A percentile compares a stretch with the other conserved stretches of the same genome.
Evolutionary conservation across 2,329 filamentous ascomycete species (phyloP).

Genomic region (Stenocarpella maydis): DNA sequence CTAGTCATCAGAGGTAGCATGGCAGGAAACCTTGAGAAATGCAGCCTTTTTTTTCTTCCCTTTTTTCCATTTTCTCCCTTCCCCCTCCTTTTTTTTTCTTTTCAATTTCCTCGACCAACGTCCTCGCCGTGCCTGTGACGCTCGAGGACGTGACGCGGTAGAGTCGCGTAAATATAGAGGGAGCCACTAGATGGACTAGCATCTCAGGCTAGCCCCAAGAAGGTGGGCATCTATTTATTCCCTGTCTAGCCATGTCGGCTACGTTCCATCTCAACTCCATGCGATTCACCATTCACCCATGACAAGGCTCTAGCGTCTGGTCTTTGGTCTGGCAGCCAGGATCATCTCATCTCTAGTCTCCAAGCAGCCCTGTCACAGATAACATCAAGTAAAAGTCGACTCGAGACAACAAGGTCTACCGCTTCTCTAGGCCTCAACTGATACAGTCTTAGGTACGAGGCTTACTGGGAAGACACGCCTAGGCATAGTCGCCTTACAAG

Average conservation of each 20-base stretch:
- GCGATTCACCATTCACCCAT: background rate
- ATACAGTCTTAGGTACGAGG: background rate
- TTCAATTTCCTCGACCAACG: background rate
- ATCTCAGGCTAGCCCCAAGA: slow-evolving; percentile 12
- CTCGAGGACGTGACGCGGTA: slow-evolving; percentile 28
- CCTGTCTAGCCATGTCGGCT: background rate
- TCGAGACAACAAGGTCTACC: slow-evolving; percentile 13
- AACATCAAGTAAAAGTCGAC: background rate
- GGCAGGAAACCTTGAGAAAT: too few relatives aligned
- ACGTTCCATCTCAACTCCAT: background rate
- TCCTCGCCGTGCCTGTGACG: background rate
- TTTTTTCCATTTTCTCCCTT: too few relatives aligned
- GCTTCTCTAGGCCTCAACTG: background rate
- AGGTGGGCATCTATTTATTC: background rate
- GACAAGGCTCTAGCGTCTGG: background rate
- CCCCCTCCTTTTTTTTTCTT: background rate
- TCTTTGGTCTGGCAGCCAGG: background rate
- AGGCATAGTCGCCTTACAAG: background rate
- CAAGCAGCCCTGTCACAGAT: background rate
- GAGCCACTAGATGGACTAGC: background rate
- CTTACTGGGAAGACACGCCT: background rate
- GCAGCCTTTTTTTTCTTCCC: background rate
- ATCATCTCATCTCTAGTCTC: background rate
- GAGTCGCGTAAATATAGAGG: slow-evolving; percentile 26
- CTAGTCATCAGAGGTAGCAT: background rate